These are phyloP conservation scores for Phytopythium aichiense DNA, from an alignment of 352 stramenopile species.

Conservation along the genomic window DNA sequence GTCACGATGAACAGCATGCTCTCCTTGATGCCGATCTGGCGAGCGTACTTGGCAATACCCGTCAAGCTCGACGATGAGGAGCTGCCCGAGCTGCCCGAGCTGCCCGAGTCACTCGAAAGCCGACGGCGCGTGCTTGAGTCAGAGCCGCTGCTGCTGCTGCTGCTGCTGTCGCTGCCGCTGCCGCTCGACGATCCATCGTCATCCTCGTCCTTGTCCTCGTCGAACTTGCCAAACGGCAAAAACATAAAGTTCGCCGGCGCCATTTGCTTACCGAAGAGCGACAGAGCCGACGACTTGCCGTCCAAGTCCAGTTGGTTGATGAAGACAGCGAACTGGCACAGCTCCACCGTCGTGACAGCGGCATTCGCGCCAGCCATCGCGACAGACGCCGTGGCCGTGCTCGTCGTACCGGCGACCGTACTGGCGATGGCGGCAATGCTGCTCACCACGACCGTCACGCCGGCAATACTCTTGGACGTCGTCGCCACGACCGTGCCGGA, in stretches of 20 bases:
- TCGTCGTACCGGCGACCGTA: conserved; percentile 37
- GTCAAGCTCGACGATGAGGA: conserved; percentile 16
- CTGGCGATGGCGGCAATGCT: conserved; percentile 71
- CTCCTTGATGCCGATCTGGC: conserved; percentile 64
- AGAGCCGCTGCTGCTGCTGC: conserved; percentile 8
- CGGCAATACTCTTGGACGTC: conserved; percentile 63
- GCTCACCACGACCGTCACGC: conserved; percentile 65
- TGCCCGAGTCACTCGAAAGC: conserved; percentile 21
- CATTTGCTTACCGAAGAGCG: conserved; percentile 73
- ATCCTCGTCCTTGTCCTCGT: conserved; percentile 19
- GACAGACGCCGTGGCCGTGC: conserved; percentile 38
- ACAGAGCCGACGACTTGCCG: conserved; percentile 64
- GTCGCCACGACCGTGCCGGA: conserved; percentile 56
- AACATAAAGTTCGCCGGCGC: conserved; percentile 72
- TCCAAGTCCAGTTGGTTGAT: conserved; percentile 72
- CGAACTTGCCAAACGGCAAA: conserved; percentile 64
- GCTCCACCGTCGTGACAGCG: conserved; percentile 70
- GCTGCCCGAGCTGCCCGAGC: conserved; percentile 11
- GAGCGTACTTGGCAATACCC: conserved; percentile 72
- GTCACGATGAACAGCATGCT: conserved; percentile 83
- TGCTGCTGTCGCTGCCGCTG: conserved; percentile 9
- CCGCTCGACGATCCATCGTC: conserved; percentile 19
- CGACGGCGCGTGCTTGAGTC: conserved; percentile 22
- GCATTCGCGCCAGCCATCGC: conserved; percentile 54
- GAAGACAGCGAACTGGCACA: conserved; percentile 77